Conservation (phyloP, 2,329 filamentous ascomycete species). For the Cladosporium sp. region DNA sequence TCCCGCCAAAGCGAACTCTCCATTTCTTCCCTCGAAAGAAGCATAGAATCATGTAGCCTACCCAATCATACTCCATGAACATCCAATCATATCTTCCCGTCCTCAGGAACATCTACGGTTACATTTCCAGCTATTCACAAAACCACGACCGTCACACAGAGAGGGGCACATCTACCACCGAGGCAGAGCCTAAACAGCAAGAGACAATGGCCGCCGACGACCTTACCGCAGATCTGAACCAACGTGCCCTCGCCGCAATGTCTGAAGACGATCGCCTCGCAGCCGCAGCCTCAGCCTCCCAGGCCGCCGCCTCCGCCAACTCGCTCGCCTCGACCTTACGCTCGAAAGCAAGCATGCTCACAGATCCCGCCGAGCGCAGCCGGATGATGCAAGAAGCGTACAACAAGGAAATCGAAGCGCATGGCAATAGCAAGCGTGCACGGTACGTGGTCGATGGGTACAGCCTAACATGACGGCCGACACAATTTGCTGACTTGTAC, state of each 20-base stretch:
- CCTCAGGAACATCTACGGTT: neutral
- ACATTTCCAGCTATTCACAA: neutral
- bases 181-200: neutral
- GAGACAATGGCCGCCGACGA: neutral
- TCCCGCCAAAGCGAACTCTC: neutral
- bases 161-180: neutral
- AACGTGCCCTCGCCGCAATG: constrained; percentile 5
- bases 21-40: neutral
- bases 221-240: neutral
- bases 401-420: constrained; percentile 34
- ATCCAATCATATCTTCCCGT: too few relatives aligned
- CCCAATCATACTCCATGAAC: neutral
- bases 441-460: too few relatives aligned
- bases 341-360: constrained; percentile 25
- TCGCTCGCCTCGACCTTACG: constrained; percentile 19
- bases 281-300: constrained; percentile 6
- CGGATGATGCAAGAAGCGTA: constrained; percentile 33
- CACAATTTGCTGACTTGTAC: constrained; percentile 2
- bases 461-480: too few relatives aligned
- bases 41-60: constrained; percentile 2
- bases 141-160: neutral
- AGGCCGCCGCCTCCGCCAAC: constrained; percentile 16
- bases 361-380: constrained; percentile 31
- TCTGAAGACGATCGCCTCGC: constrained; percentile 17
- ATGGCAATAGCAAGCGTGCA: constrained; percentile 31